Base-by-base conservation (phyloP, 2,329 filamentous ascomycete genomes). In the Dothideomycetes sp. region DNA sequence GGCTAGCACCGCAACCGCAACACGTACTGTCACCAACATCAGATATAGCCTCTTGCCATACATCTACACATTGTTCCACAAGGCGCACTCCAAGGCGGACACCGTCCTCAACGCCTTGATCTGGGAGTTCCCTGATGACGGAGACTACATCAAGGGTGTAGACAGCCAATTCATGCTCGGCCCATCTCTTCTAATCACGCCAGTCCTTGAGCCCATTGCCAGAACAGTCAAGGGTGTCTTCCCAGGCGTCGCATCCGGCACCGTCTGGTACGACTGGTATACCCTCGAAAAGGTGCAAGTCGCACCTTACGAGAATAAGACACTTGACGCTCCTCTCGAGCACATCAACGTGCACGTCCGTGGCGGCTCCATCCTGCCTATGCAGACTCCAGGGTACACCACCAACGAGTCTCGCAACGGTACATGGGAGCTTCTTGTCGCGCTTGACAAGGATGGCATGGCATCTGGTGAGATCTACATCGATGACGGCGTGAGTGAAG, bases 111-210 rank as follows among this genome's bases (percentile, higher is more conserved):
- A 51, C 19, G 48, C 51, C 8, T 39, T 53, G 12, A 39, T 47
- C 2, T 54, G 49, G 49, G 51, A 53, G 31, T 53, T 53, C 35
- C 51, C 52, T 3, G 39, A 53, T 17, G 52, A 54, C 32, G 31
- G 40, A 7, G 22, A 27, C 2, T 36, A 38, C 12, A 40, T 53
- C n/a, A 45, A 41, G 14, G 49, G 40, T 12, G 38, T 53, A 12
- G 48, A 52, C 32, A 54, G 41, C 27, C 51, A 54, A 32, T 51
- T 54, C 41, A 53, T 54, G 51, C 43, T 43, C 22, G 52, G 52
- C 8, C 51, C 52, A 5, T 38, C 44, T 2, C 16, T 54, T 2
- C 45, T 54, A 10, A 42, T 53, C 5, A 51, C 47, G 5, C 52
- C 51, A 9, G 51, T 54, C 3, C 45, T 54, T 4, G 45, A 37